Evolutionary conservation across 2,329 filamentous ascomycete genomes (phyloP), one percentile per base, ranked within the genome.

Genomic region (Corinectria fuckeliana): DNA sequence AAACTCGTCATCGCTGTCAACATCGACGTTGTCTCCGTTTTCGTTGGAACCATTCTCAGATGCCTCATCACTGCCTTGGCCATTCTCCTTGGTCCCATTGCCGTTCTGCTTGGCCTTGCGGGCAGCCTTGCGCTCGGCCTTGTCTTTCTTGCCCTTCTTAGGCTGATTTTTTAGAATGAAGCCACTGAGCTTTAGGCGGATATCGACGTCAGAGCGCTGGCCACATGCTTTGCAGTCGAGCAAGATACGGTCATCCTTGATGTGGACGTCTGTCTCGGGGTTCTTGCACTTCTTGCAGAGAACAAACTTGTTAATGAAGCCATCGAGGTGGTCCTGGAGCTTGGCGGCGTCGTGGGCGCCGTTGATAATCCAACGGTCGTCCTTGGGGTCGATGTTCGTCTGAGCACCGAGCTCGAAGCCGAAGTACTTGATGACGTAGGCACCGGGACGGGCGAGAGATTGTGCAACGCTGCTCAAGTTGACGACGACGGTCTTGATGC

Each of bases 261-360:
- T 92, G 74, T 91, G 88, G 74, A 98, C 90, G 68, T 96, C 93
- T 68, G 95, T 99, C 85, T 99, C 95, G 32, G 95, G 95, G 79
- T 99, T 99, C 88, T 97, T 97, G 90, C 95, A 99, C 78, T 96
- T 94, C 84, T 96, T 96, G 91, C 95, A 99, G 66, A 99, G 93
- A 73, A 99, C 95, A 70, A 98, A 99, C 82, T 92, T 97, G 84
- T 89, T 86, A 82, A 99, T 99, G 86, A 99, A 99, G 71, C 93
- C 93, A 77, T 98, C 94, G 48, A 99, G 91, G 72, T 97, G 93
- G 77, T 98, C 95, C 83, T 99, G 95, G 48, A 99, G 90, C 85
- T 98, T 98, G 78, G 85, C 82, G 64, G 94, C 89, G 69, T 99
- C 95, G 77, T 99, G 95, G 69, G 94, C 92, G 76, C 95, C 95